phyloP scores from a whole-genome alignment of 2,329 filamentous ascomycete species.

The Blastomyces parvus region DNA sequence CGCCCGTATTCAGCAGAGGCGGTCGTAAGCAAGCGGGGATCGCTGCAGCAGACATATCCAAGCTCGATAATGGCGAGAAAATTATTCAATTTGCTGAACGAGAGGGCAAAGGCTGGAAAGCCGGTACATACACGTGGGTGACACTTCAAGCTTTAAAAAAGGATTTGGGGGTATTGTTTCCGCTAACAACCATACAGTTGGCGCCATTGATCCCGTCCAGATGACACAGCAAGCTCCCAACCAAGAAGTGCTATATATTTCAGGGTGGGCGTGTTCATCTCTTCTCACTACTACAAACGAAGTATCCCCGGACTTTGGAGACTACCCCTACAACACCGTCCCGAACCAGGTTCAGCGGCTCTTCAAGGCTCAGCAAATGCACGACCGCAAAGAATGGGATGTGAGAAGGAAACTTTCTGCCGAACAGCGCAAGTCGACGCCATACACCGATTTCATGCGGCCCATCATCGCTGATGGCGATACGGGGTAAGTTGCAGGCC shows the following conservation, averaged over 20 bases:
- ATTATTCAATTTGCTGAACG: conserved; percentile 77
- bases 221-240: conserved; percentile 98
- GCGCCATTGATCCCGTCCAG: conserved; percentile 95
- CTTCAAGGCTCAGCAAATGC: conserved; percentile 92
- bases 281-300: conserved; percentile 91
- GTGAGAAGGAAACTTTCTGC: conserved; percentile 65
- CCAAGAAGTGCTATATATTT: conserved; percentile 92
- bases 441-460: conserved; percentile 84
- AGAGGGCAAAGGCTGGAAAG: conserved; percentile 66
- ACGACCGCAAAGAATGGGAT: conserved; percentile 94
- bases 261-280: conserved; percentile 94
- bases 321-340: conserved; percentile 98
- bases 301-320: conserved; percentile 93
- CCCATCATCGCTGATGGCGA: conserved; percentile 96
- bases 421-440: conserved; percentile 62
- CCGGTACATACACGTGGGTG: conserved; percentile 83
- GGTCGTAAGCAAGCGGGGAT: conserved; percentile 86
- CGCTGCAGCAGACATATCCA: conserved; percentile 76
- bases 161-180: conserved; percentile 5
- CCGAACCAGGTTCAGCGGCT: conserved; percentile 95
- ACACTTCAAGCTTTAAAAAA: conserved; percentile 4
- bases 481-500: conserved; percentile 50
- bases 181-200: conserved; percentile 51
- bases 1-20: conserved; percentile 83
- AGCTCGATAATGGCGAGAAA: conserved; percentile 94